Evolutionary conservation across 2,329 filamentous ascomycete species (phyloP).

Genomic region (Trichoderma polysporum): DNA sequence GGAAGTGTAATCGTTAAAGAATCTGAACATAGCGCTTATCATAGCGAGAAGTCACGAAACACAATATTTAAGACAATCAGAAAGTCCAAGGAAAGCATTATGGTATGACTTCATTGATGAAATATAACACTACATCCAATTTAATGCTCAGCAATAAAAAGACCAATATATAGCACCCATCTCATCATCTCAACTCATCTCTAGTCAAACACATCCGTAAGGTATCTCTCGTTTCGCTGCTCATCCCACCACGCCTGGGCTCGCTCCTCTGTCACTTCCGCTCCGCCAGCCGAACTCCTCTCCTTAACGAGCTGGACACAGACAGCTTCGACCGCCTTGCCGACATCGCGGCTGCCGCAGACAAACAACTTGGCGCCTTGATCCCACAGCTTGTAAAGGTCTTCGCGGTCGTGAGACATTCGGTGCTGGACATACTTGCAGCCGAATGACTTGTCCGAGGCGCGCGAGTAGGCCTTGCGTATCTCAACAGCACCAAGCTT

Average conservation of each 20-base stretch:
- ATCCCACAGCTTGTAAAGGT: conserved; percentile 41
- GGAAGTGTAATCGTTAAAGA: too few species aligned
- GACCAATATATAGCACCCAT: neutral
- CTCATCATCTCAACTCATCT: neutral
- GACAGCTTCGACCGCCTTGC: conserved; percentile 46
- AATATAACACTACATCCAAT: neutral
- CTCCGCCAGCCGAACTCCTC: conserved; percentile 31
- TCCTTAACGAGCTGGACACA: conserved; percentile 38
- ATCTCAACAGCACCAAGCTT: conserved; percentile 59
- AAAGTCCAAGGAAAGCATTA: neutral
- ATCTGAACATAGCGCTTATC: too few species aligned
- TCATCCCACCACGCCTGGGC: conserved; percentile 49
- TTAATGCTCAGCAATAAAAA: neutral
- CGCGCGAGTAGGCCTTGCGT: conserved; percentile 56
- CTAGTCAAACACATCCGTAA: conserved; percentile 61
- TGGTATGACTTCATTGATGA: neutral
- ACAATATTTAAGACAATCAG: neutral
- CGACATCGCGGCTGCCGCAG: conserved; percentile 59
- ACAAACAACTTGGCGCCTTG: conserved; percentile 58
- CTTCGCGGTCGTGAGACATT: conserved; percentile 38
- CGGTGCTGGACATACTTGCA: conserved; percentile 50
- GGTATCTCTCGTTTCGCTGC: conserved; percentile 55
- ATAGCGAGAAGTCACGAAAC: too few species aligned
- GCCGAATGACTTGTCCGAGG: conserved; percentile 44
- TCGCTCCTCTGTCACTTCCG: conserved; percentile 39